A percentile compares a stretch with the other conserved stretches of the same genome.
Conservation (phyloP, 352 stramenopile genomes). For the Phytopythium oedochilum region DNA sequence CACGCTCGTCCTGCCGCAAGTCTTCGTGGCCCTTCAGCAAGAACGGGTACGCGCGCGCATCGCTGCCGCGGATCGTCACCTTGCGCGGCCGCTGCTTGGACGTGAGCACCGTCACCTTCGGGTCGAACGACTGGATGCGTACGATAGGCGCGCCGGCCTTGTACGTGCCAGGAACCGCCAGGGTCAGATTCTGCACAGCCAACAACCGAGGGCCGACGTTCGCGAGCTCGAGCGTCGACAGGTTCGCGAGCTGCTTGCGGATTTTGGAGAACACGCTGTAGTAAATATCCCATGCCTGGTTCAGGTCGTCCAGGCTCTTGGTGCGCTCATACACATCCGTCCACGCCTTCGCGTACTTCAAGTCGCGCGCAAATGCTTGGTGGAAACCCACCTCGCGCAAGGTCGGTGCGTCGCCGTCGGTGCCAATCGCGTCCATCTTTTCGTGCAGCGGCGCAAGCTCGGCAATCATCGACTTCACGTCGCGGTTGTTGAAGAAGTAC, state of each 20-base stretch:
- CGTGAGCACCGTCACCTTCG: slow-evolving; percentile 95
- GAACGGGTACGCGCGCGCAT: slow-evolving; percentile 99
- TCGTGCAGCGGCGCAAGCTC: slow-evolving; percentile 94
- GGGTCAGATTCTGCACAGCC: slow-evolving; percentile 90
- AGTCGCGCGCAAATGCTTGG: slow-evolving; percentile 92
- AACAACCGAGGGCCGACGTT: slow-evolving; percentile 97
- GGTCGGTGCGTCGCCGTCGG: slow-evolving; percentile 69
- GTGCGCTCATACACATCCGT: slow-evolving; percentile 76
- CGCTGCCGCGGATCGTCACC: slow-evolving; percentile 97
- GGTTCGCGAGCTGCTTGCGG: slow-evolving; percentile 90
- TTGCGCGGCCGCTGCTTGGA: slow-evolving; percentile 99
- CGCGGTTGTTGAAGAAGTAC: slow-evolving; percentile 97
- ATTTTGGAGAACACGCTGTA: slow-evolving; percentile 97
- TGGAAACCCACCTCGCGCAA: slow-evolving; percentile 83
- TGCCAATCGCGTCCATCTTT: slow-evolving; percentile 75
- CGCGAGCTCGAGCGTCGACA: slow-evolving; percentile 96
- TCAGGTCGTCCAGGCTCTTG: slow-evolving; percentile 77
- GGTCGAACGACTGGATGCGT: slow-evolving; percentile 92
- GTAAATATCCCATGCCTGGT: slow-evolving; percentile 98
- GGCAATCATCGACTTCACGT: slow-evolving; percentile 96
- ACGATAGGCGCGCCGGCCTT: slow-evolving; percentile 83
- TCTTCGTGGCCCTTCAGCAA: slow-evolving; percentile 99
- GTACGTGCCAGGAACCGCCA: slow-evolving; percentile 95
- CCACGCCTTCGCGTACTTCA: slow-evolving; percentile 85
- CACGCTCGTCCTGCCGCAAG: slow-evolving; percentile 99